Percentiles rank a stretch among this genome's conserved stretches.
These are phyloP conservation scores for Brettanomyces sp. DNA, from an alignment of 805 yeast genomes.

Conservation along the genomic window DNA sequence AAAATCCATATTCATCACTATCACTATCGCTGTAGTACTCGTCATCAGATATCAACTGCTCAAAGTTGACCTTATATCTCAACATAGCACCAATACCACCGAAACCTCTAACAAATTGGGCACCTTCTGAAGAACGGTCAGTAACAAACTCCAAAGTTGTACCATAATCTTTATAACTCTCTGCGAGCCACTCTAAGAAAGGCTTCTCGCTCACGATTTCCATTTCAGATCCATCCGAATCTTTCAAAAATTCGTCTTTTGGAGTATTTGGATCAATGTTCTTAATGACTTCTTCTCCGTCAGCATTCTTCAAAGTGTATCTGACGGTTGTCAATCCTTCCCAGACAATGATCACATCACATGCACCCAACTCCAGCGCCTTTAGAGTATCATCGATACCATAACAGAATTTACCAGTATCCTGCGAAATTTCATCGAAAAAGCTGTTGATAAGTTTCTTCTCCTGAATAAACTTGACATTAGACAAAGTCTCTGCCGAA, in stretches of 20 bases:
- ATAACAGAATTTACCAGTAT: slow-evolving; percentile 94
- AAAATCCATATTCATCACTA: slow-evolving; percentile 5
- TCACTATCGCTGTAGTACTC: slow-evolving; percentile 47
- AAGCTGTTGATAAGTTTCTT: slow-evolving; percentile 87
- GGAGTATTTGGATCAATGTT: slow-evolving; percentile 66
- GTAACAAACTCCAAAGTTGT: slow-evolving; percentile 94
- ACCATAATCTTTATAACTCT: slow-evolving; percentile 89
- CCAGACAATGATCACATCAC: slow-evolving; percentile 85
- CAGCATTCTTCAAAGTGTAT: slow-evolving; percentile 74
- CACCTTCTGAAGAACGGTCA: slow-evolving; percentile 96
- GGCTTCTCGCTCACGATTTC: slow-evolving; percentile 79
- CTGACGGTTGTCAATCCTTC: slow-evolving; percentile 85
- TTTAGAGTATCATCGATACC: slow-evolving; percentile 95
- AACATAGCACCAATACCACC: slow-evolving; percentile 98
- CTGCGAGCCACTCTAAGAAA: slow-evolving; percentile 95
- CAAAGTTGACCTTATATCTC: slow-evolving; percentile 95
- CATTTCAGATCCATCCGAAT: slow-evolving; percentile 84
- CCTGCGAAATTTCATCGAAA: slow-evolving; percentile 96
- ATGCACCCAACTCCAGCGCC: slow-evolving; percentile 93
- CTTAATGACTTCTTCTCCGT: slow-evolving; percentile 66
- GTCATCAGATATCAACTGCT: slow-evolving; percentile 81
- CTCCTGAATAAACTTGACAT: slow-evolving; percentile 96
- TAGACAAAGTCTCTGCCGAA: slow-evolving; percentile 92
- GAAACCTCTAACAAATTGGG: slow-evolving; percentile 94
- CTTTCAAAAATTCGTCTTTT: slow-evolving; percentile 68